Percentiles rank a stretch among this genome's conserved stretches.
Conservation (phyloP, 192 early-diverging fungal species). For the Backusella mclennaniae region DNA sequence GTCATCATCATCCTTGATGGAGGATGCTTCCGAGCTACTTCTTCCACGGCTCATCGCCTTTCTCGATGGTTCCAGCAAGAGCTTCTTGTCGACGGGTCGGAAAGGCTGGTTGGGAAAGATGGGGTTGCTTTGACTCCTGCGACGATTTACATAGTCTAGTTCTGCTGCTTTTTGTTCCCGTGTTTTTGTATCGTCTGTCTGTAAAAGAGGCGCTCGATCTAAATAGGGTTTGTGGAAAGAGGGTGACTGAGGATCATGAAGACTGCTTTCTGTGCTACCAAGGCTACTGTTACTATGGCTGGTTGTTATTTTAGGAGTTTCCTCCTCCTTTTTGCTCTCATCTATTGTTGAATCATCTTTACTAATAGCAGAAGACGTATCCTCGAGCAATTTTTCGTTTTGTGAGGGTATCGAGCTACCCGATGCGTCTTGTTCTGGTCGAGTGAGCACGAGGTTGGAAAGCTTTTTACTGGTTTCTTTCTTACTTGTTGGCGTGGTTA, state of each 20-base stretch:
- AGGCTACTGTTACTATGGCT: not conserved
- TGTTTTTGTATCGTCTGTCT: not conserved
- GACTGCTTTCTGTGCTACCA: constrained; percentile 1
- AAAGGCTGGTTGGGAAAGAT: constrained; percentile 15
- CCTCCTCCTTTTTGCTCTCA: not conserved
- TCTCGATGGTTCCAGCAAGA: not conserved
- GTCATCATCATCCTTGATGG: constrained; percentile 28
- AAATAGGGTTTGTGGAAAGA: not conserved
- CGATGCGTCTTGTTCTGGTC: not conserved
- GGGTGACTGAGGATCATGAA: not conserved
- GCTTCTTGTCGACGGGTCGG: constrained; percentile 12
- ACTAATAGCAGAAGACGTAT: not conserved
- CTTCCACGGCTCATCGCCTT: not conserved
- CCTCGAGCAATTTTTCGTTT: not conserved
- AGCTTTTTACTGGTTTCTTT: not conserved
- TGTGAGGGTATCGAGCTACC: not conserved
- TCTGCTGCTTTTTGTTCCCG: not conserved
- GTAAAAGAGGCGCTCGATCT: not conserved
- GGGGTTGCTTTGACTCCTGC: constrained; percentile 29
- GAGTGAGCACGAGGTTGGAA: not conserved
- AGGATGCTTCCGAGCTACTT: constrained; percentile 24
- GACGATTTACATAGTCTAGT: constrained; percentile 17
- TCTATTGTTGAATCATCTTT: not conserved
- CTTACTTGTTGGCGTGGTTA: not conserved
- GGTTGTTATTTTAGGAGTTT: not conserved